Evolutionary conservation across 805 yeast genomes (phyloP), one percentile per base, ranked within the genome.

Genomic region (Candida fluviatilis): DNA sequence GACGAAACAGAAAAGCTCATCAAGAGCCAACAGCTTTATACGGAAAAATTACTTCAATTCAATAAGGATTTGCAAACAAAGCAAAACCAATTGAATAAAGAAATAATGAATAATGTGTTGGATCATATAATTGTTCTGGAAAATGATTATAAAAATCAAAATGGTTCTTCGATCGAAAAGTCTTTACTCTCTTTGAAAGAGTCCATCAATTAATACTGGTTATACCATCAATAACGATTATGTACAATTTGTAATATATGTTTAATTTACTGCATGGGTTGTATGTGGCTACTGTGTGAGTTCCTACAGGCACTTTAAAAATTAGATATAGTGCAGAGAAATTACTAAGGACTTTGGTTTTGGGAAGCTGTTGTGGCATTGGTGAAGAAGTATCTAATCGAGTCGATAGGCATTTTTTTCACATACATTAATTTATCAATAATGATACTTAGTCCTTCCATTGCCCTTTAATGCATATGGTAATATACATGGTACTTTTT

Each of bases 201-300:
- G 7, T 14, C 23, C n/a, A 18, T 33, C 5, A 26, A 26, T 12
- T 33, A 33, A 19, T 11, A 19, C 17, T 18, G 13, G 5, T 10
- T 6, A 31, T 30, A 5, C 6, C 29, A 17, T 18, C 7, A 13
- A 18, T 18, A 31, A 13, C 18, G 25, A 7, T 31, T 31, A 8
- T 33, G 35, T 33, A 33, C 27, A 21, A 33, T 33, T 21, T 33
- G 35, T 33, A 33, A 33, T 33, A 33, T 33, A 33, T 33, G 35
- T 31, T 31, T 31, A 30, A 30, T 17, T 30, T 30, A 15, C 18
- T 10, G 12, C 5, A 8, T 7, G n/a, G 13, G 31, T 27, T 27
- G 8, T 27, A 12, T 27, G 31, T 14, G 7, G 31, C 10, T 14
- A 27, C 31, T 14, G 14, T 14, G n/a, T 27, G 31, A n/a, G n/a